These are phyloP conservation scores for Tuber indicum DNA, from an alignment of 495 filamentous ascomycete genomes.

Conservation along the genomic window DNA sequence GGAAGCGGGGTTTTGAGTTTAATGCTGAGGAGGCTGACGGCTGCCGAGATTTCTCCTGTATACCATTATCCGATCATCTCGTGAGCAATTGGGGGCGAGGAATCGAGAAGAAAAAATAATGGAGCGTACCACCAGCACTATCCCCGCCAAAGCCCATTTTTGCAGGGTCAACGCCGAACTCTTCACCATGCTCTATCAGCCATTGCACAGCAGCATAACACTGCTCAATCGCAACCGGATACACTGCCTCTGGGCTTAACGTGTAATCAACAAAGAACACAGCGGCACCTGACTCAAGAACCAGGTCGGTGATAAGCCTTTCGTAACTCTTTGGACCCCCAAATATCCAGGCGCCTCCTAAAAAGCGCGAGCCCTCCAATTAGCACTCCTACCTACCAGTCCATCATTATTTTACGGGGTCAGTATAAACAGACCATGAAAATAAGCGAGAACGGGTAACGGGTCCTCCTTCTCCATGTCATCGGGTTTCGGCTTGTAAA, in stretches of 20 bases:
- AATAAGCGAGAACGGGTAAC: constrained; percentile 16
- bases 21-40: constrained; percentile 18
- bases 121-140: constrained; percentile 35
- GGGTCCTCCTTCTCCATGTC: constrained; percentile 1
- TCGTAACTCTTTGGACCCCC: constrained; percentile 23
- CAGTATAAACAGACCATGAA: constrained; percentile 24
- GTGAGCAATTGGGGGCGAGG: background rate
- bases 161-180: constrained; percentile 20
- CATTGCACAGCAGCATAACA: constrained; percentile 36
- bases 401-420: background rate
- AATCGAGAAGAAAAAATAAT: background rate
- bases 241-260: constrained; percentile 39
- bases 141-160: constrained; percentile 37
- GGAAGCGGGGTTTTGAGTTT: constrained; percentile 22
- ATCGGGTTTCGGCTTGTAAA: constrained; percentile 17
- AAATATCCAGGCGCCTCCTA: constrained; percentile 31
- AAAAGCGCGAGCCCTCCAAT: background rate
- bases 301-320: constrained; percentile 26
- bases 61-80: background rate
- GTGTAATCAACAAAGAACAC: constrained; percentile 42
- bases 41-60: constrained; percentile 19
- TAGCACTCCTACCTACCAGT: background rate
- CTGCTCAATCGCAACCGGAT: constrained; percentile 41
- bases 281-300: constrained; percentile 30
- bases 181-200: constrained; percentile 28